phyloP scores from a whole-genome alignment of 805 yeast species.

The Ogataea salicorniae region DNA sequence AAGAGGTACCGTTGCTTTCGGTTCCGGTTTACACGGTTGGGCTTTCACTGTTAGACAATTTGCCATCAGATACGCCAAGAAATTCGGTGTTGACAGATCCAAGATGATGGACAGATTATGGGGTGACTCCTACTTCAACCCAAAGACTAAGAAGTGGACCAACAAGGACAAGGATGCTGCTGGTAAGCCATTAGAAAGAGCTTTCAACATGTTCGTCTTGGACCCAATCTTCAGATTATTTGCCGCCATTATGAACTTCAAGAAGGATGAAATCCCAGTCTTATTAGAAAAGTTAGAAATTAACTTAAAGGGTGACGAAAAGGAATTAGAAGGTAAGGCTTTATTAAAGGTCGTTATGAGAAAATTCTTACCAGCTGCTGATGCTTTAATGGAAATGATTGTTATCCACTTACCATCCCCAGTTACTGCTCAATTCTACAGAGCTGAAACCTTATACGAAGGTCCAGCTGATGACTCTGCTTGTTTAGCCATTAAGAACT shows the following conservation, averaged over 20 bases:
- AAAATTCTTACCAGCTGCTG: slow-evolving; percentile 99
- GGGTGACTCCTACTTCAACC: slow-evolving; percentile 99
- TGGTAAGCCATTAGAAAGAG: slow-evolving; percentile 95
- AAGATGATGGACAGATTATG: slow-evolving; percentile 99
- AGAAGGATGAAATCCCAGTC: slow-evolving; percentile 92
- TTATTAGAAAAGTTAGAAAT: slow-evolving; percentile 93
- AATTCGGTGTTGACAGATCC: slow-evolving; percentile 96
- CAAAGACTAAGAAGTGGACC: slow-evolving; percentile 99
- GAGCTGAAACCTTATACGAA: slow-evolving; percentile 98
- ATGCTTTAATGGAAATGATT: slow-evolving; percentile 98
- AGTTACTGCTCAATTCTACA: slow-evolving; percentile 97
- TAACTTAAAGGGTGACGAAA: slow-evolving; percentile 90
- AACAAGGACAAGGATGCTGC: slow-evolving; percentile 93
- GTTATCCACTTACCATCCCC: slow-evolving; percentile 98
- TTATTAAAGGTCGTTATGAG: slow-evolving; percentile 97
- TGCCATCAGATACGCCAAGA: slow-evolving; percentile 96
- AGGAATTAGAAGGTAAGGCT: slow-evolving; percentile 98
- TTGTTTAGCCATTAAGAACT: slow-evolving; percentile 90
- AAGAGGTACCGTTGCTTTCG: slow-evolving; percentile 98
- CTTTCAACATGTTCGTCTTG: slow-evolving; percentile 98
- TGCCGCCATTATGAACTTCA: slow-evolving; percentile 97
- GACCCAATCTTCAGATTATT: slow-evolving; percentile 99
- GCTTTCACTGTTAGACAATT: slow-evolving; percentile 99
- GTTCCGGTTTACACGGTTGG: slow-evolving; percentile 99
- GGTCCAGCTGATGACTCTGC: slow-evolving; percentile 95